phyloP scores from a whole-genome alignment of 169 alveolate species.

The Plasmodium berghei region DNA sequence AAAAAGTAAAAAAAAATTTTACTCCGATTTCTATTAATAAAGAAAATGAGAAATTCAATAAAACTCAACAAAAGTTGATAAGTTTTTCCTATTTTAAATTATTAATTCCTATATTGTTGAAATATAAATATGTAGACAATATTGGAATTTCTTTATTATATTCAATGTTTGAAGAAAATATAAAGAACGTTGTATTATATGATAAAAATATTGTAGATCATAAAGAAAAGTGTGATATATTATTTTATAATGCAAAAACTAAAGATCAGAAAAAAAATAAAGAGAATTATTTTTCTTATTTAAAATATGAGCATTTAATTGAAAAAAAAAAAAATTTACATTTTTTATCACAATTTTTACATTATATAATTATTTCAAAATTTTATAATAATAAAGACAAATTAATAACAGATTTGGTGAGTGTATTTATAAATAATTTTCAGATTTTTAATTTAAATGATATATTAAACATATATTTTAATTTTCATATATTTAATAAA shows the following conservation, averaged over 20 bases:
- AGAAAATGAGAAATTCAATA: neutral
- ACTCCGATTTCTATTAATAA: neutral
- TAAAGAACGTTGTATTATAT: neutral
- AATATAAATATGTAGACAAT: conserved; percentile 35
- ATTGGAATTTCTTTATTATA: neutral
- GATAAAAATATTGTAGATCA: neutral
- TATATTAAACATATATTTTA: conserved; percentile 23
- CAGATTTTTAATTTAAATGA: conserved; percentile 30
- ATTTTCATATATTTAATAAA: conserved; percentile 4
- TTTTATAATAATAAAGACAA: conserved; percentile 9
- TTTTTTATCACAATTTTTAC: conserved; percentile 16
- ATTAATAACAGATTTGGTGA: conserved; percentile 5
- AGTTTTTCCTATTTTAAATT: conserved; percentile 32
- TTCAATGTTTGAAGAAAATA: conserved; percentile 7
- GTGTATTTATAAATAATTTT: conserved; percentile 11
- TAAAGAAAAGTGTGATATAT: conserved; percentile 9
- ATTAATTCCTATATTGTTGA: conserved; percentile 30
- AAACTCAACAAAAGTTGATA: neutral
- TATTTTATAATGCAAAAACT: conserved; percentile 60
- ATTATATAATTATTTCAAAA: conserved; percentile 32
- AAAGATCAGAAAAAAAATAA: conserved; percentile 54
- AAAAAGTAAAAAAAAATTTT: too few relatives aligned
- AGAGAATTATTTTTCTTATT: conserved; percentile 48
- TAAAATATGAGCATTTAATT: conserved; percentile 14
- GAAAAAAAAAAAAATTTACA: conserved; percentile 35